These are phyloP conservation scores for Tetrahymena elliotti DNA, from an alignment of 73 alveolate genomes.

Conservation along the genomic window DNA sequence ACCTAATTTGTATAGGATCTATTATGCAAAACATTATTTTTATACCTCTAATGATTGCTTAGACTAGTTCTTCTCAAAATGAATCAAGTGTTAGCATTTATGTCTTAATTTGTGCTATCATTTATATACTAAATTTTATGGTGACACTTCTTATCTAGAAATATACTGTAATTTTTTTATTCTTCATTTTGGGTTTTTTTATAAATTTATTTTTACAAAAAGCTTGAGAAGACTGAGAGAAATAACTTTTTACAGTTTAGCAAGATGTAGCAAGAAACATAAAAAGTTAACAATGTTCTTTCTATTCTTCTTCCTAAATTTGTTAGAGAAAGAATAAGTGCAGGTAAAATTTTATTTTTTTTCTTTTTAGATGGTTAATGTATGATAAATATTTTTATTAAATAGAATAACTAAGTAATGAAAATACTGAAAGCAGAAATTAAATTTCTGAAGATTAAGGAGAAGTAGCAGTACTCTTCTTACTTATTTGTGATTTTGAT, in stretches of 20 bases:
- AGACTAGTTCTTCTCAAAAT: neutral
- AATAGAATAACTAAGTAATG: neutral
- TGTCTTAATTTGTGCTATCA: neutral
- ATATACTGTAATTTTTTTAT: neutral
- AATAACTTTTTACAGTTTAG: neutral
- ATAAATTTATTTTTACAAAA: neutral
- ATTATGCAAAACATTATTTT: neutral
- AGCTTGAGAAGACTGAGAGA: neutral
- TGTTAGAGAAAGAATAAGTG: neutral
- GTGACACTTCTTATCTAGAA: neutral
- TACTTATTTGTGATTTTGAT: conserved; percentile 72
- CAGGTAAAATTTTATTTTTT: neutral
- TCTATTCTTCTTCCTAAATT: neutral
- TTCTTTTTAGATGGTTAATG: neutral
- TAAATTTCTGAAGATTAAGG: conserved; percentile 56
- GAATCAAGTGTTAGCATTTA: neutral
- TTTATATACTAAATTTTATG: neutral
- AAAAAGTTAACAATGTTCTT: neutral
- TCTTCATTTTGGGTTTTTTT: neutral
- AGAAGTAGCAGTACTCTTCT: conserved; percentile 60
- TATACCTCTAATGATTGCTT: neutral
- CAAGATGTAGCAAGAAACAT: neutral
- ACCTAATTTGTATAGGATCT: neutral
- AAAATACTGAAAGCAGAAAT: neutral
- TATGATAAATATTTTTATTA: neutral